Percentiles rank a stretch among this genome's conserved stretches.
These are phyloP conservation scores for Nicotiana paniculata DNA, from an alignment of 257 asterid genomes.

Conservation along the genomic window DNA sequence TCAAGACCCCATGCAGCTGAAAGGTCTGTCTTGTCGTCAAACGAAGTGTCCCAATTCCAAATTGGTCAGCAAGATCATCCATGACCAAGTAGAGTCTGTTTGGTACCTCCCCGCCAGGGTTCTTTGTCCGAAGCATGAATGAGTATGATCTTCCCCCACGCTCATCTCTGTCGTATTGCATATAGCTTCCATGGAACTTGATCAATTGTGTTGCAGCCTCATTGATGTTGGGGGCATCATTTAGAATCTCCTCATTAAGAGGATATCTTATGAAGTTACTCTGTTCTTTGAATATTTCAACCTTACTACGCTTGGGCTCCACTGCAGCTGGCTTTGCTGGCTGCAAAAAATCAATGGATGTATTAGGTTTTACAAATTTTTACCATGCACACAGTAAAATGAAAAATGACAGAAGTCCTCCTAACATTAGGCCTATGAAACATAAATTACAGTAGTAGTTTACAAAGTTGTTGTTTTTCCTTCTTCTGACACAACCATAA, in stretches of 20 bases:
- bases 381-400: background rate
- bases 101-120: slow-evolving; percentile 93
- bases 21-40: slow-evolving; percentile 95
- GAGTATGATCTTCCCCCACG: slow-evolving; percentile 82
- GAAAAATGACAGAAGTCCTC: background rate
- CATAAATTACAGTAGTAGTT: background rate
- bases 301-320: slow-evolving; percentile 82
- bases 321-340: slow-evolving; percentile 68
- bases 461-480: too few relatives aligned
- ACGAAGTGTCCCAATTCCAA: slow-evolving; percentile 90
- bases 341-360: slow-evolving; percentile 30
- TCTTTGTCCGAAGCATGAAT: slow-evolving; percentile 93
- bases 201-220: slow-evolving; percentile 89
- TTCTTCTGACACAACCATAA: too few relatives aligned
- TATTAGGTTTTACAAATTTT: background rate
- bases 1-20: slow-evolving; percentile 93
- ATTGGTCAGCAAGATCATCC: slow-evolving; percentile 96
- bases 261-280: slow-evolving; percentile 92
- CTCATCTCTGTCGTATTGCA: slow-evolving; percentile 88
- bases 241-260: slow-evolving; percentile 75
- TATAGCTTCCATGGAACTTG: slow-evolving; percentile 99
- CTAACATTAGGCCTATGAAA: background rate
- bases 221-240: slow-evolving; percentile 71
- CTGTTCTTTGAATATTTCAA: slow-evolving; percentile 86
- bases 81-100: slow-evolving; percentile 75